Conservation (phyloP, 768 basidiomycete species). For the Tricholoma flavovirens region DNA sequence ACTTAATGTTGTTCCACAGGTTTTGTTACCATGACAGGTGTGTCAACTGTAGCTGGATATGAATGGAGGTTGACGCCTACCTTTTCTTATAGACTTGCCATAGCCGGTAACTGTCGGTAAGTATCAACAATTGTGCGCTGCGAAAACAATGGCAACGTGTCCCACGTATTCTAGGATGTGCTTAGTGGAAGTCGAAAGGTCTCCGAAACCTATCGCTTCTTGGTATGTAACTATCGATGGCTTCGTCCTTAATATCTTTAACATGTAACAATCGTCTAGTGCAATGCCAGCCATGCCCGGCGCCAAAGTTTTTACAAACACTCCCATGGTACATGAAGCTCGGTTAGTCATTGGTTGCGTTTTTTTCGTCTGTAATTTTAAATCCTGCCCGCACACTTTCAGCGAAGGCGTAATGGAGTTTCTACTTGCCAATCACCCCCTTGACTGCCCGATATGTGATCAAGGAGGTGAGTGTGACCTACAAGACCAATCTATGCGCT, state of each 20-base stretch:
- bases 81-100: constrained; percentile 60
- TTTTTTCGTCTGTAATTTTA: not conserved
- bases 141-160: constrained; percentile 3
- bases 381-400: constrained; percentile 11
- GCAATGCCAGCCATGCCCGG: constrained; percentile 99
- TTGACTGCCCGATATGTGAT: constrained; percentile 98
- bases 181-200: constrained; percentile 93
- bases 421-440: constrained; percentile 92
- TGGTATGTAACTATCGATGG: constrained; percentile 44
- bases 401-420: constrained; percentile 99
- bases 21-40: constrained; percentile 87
- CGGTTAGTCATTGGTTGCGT: constrained; percentile 36
- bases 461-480: constrained; percentile 99
- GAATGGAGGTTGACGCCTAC: constrained; percentile 4
- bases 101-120: constrained; percentile 96
- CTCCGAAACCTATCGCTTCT: constrained; percentile 92
- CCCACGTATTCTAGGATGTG: constrained; percentile 69
- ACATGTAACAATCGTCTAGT: constrained; percentile 29
- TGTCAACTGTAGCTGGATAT: constrained; percentile 11
- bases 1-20: constrained; percentile 31
- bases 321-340: constrained; percentile 85
- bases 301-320: constrained; percentile 88
- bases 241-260: not conserved
- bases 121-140: constrained; percentile 18
- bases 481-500: constrained; percentile 99